Conservation (phyloP, 495 filamentous ascomycete genomes). For the Margaritispora aquatica region DNA sequence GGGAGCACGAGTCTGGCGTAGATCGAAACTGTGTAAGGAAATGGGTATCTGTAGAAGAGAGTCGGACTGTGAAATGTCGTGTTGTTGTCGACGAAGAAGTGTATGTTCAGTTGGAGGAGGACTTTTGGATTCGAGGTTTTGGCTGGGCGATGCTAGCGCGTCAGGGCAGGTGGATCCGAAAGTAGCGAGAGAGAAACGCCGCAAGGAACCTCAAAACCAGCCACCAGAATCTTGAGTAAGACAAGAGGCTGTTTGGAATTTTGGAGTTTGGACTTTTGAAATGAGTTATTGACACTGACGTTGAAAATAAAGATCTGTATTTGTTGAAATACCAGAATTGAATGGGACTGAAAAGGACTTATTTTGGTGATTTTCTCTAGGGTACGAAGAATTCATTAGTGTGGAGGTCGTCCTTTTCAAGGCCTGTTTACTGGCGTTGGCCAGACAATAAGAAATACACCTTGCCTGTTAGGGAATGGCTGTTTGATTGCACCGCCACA, state of each 20-base stretch:
- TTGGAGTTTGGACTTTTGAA: not conserved
- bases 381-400: not conserved
- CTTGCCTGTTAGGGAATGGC: no score
- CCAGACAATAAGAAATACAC: no score
- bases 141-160: constrained; percentile 25
- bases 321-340: not conserved
- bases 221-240: not conserved
- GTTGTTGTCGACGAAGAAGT: constrained; percentile 13
- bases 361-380: not conserved
- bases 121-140: not conserved
- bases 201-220: constrained; percentile 8
- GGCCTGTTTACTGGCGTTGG: no score
- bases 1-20: not conserved
- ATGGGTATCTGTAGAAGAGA: constrained; percentile 6
- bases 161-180: constrained; percentile 6
- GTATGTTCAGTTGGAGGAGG: constrained; percentile 5
- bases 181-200: not conserved
- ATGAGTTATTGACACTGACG: not conserved
- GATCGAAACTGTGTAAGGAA: constrained; percentile 2
- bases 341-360: not conserved
- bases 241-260: not conserved
- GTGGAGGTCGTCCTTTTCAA: no score
- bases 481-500: not conserved
- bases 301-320: not conserved
- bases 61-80: not conserved